Evolutionary conservation across 106 monocot species (phyloP).

Genomic region (Dactylorhiza incarnata): DNA sequence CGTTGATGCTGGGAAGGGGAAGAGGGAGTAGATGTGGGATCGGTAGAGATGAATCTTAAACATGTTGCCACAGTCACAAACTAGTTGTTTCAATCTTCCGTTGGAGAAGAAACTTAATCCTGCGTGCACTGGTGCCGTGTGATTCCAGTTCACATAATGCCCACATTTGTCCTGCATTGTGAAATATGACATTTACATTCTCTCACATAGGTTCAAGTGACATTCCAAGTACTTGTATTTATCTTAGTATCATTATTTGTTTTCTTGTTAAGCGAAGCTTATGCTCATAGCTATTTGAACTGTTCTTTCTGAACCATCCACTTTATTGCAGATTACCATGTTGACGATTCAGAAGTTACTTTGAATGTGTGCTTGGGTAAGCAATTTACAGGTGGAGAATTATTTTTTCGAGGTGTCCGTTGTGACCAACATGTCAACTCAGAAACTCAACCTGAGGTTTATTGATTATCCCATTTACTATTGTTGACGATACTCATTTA

Average conservation of each 20-base stretch:
- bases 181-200: background rate
- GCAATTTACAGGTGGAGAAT: conserved; percentile 88
- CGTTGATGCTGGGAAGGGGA: too few species aligned
- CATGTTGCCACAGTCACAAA: too few species aligned
- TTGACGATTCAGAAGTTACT: conserved; percentile 98
- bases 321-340: conserved; percentile 78
- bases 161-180: background rate
- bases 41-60: too few species aligned
- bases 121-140: background rate
- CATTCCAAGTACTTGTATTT: background rate
- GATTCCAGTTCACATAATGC: background rate
- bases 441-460: conserved; percentile 77
- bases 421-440: conserved; percentile 96
- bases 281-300: background rate
- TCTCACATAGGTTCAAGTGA: background rate
- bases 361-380: conserved; percentile 94
- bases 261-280: background rate
- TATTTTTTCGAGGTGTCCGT: conserved; percentile 85
- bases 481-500: background rate
- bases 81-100: too few species aligned
- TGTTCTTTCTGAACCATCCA: background rate
- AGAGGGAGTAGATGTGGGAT: too few species aligned
- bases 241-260: background rate
- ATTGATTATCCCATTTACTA: background rate
- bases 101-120: too few species aligned